Conservation (phyloP, 2,329 filamentous ascomycete species). For the Xylogone sp. region DNA sequence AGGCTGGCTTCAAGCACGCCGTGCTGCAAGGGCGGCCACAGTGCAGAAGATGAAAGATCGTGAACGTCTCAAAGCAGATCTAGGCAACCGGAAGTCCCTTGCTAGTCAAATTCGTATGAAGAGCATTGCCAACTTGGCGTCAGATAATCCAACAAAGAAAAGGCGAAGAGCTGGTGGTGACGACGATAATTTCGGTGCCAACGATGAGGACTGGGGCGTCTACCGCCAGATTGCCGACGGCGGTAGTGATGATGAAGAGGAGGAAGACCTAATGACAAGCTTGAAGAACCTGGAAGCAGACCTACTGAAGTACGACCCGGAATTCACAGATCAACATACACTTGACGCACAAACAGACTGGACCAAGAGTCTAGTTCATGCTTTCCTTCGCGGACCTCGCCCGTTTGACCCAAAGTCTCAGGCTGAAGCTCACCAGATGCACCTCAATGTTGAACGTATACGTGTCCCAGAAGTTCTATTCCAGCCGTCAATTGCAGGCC, state of each 20-base stretch:
- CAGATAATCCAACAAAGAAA: conserved; percentile 81
- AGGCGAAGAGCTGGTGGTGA: conserved; percentile 74
- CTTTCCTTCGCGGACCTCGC: conserved; percentile 82
- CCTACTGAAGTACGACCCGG: conserved; percentile 78
- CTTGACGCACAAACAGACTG: conserved; percentile 91
- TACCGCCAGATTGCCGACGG: conserved; percentile 90
- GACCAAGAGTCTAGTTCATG: conserved; percentile 87
- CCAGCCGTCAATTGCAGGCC: conserved; percentile 83
- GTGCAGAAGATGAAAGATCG: conserved; percentile 89
- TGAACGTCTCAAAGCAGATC: conserved; percentile 86
- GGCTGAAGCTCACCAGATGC: conserved; percentile 79
- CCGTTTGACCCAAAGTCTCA: conserved; percentile 80
- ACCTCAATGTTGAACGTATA: conserved; percentile 95
- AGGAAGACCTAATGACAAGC: conserved; percentile 74
- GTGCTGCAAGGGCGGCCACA: conserved; percentile 64
- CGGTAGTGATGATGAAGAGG: conserved; percentile 82
- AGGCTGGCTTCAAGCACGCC: conserved; percentile 79
- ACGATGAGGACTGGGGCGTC: conserved; percentile 97
- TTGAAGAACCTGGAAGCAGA: conserved; percentile 79
- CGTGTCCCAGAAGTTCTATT: conserved; percentile 91
- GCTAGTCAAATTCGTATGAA: conserved; percentile 98
- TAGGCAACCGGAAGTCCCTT: conserved; percentile 93
- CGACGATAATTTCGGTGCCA: conserved; percentile 93
- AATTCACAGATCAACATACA: conserved; percentile 89
- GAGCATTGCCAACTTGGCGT: conserved; percentile 90